These are phyloP conservation scores for Erodium texanum DNA, from an alignment of 441 rosid species.

Conservation along the genomic window DNA sequence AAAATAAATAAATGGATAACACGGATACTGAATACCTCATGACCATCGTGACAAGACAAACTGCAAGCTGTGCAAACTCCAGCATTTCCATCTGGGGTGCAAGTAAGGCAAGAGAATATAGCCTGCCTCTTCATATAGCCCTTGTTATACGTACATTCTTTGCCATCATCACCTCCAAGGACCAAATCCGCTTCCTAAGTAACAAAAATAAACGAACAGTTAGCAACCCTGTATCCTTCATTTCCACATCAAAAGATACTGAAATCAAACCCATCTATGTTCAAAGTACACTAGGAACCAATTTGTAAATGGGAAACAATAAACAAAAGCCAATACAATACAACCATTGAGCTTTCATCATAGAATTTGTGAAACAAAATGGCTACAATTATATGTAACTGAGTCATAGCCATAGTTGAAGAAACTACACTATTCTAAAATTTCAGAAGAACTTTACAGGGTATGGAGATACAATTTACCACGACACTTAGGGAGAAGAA, in stretches of 20 bases:
- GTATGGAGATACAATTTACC: not conserved
- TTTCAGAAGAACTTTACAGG: not conserved
- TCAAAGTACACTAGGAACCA: not conserved
- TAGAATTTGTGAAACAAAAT: not conserved
- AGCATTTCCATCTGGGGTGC: slow-evolving; percentile 86
- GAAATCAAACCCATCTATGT: not conserved
- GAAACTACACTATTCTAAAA: not conserved
- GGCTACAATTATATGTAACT: not conserved
- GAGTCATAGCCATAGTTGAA: not conserved
- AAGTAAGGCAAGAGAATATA: slow-evolving; percentile 82
- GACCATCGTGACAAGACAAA: slow-evolving; percentile 90
- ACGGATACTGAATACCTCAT: slow-evolving; percentile 54
- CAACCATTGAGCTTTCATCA: not conserved
- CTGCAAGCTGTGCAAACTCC: slow-evolving; percentile 95
- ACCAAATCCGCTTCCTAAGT: slow-evolving; percentile 79
- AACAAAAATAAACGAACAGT: not conserved
- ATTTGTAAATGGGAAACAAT: not conserved
- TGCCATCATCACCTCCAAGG: slow-evolving; percentile 93
- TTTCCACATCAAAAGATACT: not conserved
- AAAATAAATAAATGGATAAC: not conserved
- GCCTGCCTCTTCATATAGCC: slow-evolving; percentile 92
- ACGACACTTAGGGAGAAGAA: not conserved
- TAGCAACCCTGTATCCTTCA: not conserved
- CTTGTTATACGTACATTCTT: slow-evolving; percentile 73
- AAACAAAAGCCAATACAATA: not conserved